Evolutionary conservation across 345 rosid genomes (phyloP), one percentile per base, ranked within the genome.

Genomic region (Dipteronia dyeriana): DNA sequence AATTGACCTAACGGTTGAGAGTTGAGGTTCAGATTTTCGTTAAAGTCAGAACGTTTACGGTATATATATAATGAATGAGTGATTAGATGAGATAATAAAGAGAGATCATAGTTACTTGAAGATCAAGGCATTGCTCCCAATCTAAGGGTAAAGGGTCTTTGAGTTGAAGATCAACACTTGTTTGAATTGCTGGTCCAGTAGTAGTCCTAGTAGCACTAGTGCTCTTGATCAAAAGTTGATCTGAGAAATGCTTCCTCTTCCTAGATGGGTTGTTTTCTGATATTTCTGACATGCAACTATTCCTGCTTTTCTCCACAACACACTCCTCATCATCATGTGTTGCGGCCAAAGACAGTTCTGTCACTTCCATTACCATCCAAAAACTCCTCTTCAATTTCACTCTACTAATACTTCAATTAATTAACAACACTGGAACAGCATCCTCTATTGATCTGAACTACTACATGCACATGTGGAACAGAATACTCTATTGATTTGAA

Each of bases 41-140:
- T 29, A 29, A 29, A 29, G 34, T 29, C 34, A 29, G 34, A 29
- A 29, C 34, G 34, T 29, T 29, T 29, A 29, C 53, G 14, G 19
- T 51, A 14, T 51, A 51, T 51, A 49, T 26, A 29, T 29, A 29
- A 29, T 29, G 34, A 29, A 4, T 51, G 4, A 51, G 2, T 51
- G 1, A 14, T 51, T 51, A 51, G 19, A 51, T 51, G 7, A 9
- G 45, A 61, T 65, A 60, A 60, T 20, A 62, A 68, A 74, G 53
- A 62, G 47, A 79, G 45, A 74, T 54, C 69, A 66, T 66, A 39
- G 22, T 22, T 79, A 86, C 90, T 73, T 84, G 70, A 76, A 85
- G 88, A 76, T 87, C 87, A 63, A 87, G 88, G 80, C 88, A 87
- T 75, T 83, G 90, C 76, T 87, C 90, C 88, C 90, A 87, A 34